Conservation (phyloP, 2,329 filamentous ascomycete genomes). For the Fonsecaea multimorphosa region DNA sequence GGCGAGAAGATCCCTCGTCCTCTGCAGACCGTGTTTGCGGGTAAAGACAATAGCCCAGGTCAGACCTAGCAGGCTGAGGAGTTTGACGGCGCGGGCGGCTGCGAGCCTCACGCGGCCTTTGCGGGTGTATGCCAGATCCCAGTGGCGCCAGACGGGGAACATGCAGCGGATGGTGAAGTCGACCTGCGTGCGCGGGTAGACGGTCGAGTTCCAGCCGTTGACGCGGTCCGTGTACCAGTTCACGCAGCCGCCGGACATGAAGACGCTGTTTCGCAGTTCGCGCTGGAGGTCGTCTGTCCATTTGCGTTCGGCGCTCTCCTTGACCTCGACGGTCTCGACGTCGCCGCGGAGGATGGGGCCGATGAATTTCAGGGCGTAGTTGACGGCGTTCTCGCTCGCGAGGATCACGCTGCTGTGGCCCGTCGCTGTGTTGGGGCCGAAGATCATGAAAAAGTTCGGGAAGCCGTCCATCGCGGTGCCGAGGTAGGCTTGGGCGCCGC, state of each 20-base stretch:
- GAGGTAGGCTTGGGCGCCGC: slow-evolving; percentile 68
- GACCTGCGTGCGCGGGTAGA: slow-evolving; percentile 59
- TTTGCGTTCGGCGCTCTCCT: slow-evolving; percentile 53
- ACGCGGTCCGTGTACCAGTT: slow-evolving; percentile 57
- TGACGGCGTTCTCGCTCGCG: slow-evolving; percentile 66
- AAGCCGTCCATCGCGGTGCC: slow-evolving; percentile 64
- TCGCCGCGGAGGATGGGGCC: slow-evolving; percentile 58
- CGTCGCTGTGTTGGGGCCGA: slow-evolving; percentile 66
- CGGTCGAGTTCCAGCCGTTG: slow-evolving; percentile 58
- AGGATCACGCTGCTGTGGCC: slow-evolving; percentile 67
- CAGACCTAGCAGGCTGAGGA: slow-evolving; percentile 28
- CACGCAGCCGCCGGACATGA: slow-evolving; percentile 53
- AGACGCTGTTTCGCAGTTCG: slow-evolving; percentile 55
- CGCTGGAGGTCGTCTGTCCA: slow-evolving; percentile 58
- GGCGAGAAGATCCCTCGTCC: slow-evolving; percentile 9
- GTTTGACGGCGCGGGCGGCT: slow-evolving; percentile 34
- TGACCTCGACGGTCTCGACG: slow-evolving; percentile 53
- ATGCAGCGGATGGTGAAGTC: slow-evolving; percentile 58
- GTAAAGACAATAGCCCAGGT: slow-evolving; percentile 23
- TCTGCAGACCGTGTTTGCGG: slow-evolving; percentile 19
- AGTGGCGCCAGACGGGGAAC: slow-evolving; percentile 62
- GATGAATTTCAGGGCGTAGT: slow-evolving; percentile 65
- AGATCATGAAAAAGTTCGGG: slow-evolving; percentile 69
- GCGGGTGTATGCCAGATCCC: slow-evolving; percentile 58
- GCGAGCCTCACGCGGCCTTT: slow-evolving; percentile 52